Base-by-base conservation (phyloP, 2,329 filamentous ascomycete species). In the Botryotinia globosa region DNA sequence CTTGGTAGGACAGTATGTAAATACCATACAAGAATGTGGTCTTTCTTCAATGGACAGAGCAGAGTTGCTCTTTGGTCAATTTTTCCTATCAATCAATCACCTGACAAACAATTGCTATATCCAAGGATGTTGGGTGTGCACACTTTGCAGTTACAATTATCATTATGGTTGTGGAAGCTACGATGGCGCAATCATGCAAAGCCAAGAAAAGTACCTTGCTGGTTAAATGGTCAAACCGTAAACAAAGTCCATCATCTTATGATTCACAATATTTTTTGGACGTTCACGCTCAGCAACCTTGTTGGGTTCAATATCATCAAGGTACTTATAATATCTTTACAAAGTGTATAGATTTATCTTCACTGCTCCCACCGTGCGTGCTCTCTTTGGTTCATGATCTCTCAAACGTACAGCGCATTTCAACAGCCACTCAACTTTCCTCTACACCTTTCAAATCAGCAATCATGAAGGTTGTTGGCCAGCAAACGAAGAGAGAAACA, bases 181-280 rank as follows among this genome's bases (percentile, higher is more conserved):
- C 65, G 39, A 67, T 67, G 48, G 65, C 9, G 18, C n/a, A 42
- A 67, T 67, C 48, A 32, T 37, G 25, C 25, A 54, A 42, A 56
- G 65, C 65, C 65, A 67, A 67, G 65, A 67, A 32, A 48, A 32
- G 25, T 22, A 67, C 65, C 65, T 67, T 67, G 65, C n/a, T 67
- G 65, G 65, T 32, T 67, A 42, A 7, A 9, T 37, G 34, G 25
- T 14, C 59, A 62, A 25, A 42, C 37, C 18, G 18, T 37, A n/a
- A 54, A 9, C 34, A 7, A 34, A 66, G 44, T 29, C 32, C 34
- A 45, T 37, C 18, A 42, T 25, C 18, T 22, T 29, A 32, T 67
- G 65, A 67, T 67, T 67, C 48, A 67, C 65, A 6, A 29, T 10
- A 56, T 42, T 8, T 56, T 22, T 25, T 9, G 37, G 37, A 56